Base-by-base conservation (phyloP, 2,329 filamentous ascomycete species). In the Penicillium sp. region DNA sequence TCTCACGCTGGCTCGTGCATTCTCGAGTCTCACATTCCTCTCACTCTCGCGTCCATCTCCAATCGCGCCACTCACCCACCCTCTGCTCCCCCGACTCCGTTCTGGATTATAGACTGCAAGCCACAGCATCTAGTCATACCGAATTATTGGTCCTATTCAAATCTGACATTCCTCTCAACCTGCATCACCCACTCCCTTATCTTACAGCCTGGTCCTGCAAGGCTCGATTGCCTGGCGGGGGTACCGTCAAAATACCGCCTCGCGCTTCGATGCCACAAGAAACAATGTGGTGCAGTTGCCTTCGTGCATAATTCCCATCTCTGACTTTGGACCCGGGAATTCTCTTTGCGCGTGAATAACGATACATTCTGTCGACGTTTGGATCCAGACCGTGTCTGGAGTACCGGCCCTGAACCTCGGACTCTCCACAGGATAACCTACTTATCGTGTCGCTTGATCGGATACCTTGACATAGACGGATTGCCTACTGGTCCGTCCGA, bases 1-100 rank as follows among this genome's bases (percentile, higher is more conserved):
- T 44, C 72, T 81, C 38, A 28, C 14, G 19, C 11, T 71, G 41
- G 29, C 39, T 50, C 35, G 51, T 49, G 14, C 46, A 25, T 35
- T 45, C 45, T 39, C 44, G n/a, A 47, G 50, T 51, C 47, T 51
- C 51, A 55, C 53, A 55, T 56, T 57, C 53, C 49, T 46, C 42
- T 41, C 35, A 33, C 38, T 45, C 42, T 50, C 40, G 40, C 38
- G 27, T 16, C 31, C n/a, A 45, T 45, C 46, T 14, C 30, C 14
- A 28, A 22, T 46, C 30, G 22, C 44, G 44, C 44, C 42, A 19
- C 11, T 29, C 41, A 33, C 30, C 9, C 41, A 33, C 30, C 9
- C 25, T 45, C 41, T 43, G 18, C 19, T 30, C 18, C 41, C 27
- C 42, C 42, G 42, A 30, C 22, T 22, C 13, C 30, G 27, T 38